These are phyloP conservation scores for Ophiostoma tasmaniense DNA, from an alignment of 2,329 filamentous ascomycete genomes.

Conservation along the genomic window DNA sequence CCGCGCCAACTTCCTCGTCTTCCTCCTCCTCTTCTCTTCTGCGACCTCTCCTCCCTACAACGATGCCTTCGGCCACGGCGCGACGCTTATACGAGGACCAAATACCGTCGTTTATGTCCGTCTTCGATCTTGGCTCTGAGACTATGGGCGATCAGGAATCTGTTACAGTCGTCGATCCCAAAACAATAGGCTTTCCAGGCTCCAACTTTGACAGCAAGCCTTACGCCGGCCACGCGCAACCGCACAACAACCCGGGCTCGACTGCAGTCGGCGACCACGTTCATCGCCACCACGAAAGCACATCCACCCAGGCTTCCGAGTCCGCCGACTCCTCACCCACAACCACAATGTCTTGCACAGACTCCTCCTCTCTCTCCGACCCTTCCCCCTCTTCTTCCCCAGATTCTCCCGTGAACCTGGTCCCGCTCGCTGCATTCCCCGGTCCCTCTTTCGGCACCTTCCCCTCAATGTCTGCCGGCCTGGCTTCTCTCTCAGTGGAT, in stretches of 20 bases:
- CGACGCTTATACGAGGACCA: conserved; percentile 58
- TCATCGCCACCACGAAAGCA: conserved; percentile 67
- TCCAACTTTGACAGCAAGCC: conserved; percentile 31
- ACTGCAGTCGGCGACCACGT: conserved; percentile 33
- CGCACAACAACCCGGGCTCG: conserved; percentile 20
- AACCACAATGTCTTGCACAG: conserved; percentile 84
- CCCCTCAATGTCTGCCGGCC: conserved; percentile 33
- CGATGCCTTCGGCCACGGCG: conserved; percentile 54
- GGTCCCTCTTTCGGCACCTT: conserved; percentile 48
- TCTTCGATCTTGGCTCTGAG: conserved; percentile 57
- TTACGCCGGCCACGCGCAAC: conserved; percentile 24
- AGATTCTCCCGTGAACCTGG: conserved; percentile 72
- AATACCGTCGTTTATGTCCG: conserved; percentile 69
- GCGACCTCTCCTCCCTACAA: conserved; percentile 23
- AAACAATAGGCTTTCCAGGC: conserved; percentile 40
- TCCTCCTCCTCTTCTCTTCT: too few relatives aligned
- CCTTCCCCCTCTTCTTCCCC: conserved; percentile 87
- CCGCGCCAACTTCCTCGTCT: background rate
- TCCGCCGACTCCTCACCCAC: conserved; percentile 93
- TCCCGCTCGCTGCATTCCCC: conserved; percentile 61
- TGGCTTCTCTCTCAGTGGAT: conserved; percentile 35
- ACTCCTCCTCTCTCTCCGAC: conserved; percentile 83
- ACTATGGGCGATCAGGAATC: conserved; percentile 45
- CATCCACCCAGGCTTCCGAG: conserved; percentile 68
- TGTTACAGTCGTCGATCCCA: conserved; percentile 46